phyloP scores from a whole-genome alignment of 345 rosid species.

The Excoecaria cochinchinensis region DNA sequence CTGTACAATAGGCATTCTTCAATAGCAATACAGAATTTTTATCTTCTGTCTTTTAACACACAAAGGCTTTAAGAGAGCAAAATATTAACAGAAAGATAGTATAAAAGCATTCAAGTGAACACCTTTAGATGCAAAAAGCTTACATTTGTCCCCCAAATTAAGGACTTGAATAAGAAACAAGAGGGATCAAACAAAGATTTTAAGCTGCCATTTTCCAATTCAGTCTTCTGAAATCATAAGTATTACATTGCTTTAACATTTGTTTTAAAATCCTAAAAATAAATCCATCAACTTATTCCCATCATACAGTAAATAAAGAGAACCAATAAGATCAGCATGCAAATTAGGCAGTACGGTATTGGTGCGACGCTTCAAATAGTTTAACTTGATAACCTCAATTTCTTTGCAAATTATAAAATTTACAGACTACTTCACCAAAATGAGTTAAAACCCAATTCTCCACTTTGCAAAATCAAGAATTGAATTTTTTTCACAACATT shows the following conservation, averaged over 20 bases:
- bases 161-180: too few species aligned
- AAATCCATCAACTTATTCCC: too few species aligned
- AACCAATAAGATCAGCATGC: too few species aligned
- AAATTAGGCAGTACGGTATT: background rate
- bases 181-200: too few species aligned
- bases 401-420: background rate
- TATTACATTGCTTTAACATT: too few species aligned
- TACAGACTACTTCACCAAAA: too few species aligned
- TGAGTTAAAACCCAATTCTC: background rate
- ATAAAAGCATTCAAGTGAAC: background rate
- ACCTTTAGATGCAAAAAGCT: background rate
- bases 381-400: background rate
- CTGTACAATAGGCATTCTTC: background rate
- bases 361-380: background rate
- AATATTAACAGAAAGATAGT: background rate
- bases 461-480: background rate
- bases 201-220: too few species aligned
- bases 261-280: too few species aligned
- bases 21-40: background rate
- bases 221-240: too few species aligned
- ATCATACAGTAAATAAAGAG: too few species aligned
- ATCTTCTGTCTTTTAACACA: background rate
- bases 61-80: background rate
- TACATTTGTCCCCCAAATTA: too few species aligned
- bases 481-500: background rate